Percentiles rank a stretch among this genome's conserved stretches.
Evolutionary conservation across 345 rosid species (phyloP).

Genomic region (Populus alba): DNA sequence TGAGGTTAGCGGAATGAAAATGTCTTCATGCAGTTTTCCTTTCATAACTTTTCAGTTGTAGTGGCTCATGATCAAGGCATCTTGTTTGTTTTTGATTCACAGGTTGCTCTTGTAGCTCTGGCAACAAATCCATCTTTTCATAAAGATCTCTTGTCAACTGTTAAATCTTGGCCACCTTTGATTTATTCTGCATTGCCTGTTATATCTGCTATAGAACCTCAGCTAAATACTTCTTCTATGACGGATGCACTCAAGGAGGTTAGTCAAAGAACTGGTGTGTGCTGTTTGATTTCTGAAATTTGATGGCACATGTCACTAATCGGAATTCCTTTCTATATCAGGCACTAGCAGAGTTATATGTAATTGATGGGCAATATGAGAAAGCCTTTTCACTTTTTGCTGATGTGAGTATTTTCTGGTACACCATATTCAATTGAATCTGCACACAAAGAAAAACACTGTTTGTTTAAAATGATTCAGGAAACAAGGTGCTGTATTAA

Average conservation of each 20-base stretch:
- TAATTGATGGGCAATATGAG: conserved; percentile 80
- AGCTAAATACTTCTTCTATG: conserved; percentile 89
- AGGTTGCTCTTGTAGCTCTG: conserved; percentile 98
- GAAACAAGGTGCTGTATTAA: conserved; percentile 3
- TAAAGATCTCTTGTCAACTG: conserved; percentile 79
- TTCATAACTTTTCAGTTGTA: conserved; percentile 8
- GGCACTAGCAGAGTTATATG: conserved; percentile 92
- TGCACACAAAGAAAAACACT: background rate
- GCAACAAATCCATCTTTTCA: conserved; percentile 89
- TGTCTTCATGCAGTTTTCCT: background rate
- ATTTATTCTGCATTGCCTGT: conserved; percentile 84
- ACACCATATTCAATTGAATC: conserved; percentile 1
- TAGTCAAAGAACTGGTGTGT: conserved; percentile 8
- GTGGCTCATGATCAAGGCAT: conserved; percentile 11
- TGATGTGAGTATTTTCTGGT: conserved; percentile 66
- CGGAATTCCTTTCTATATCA: conserved; percentile 30
- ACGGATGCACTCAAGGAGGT: conserved; percentile 97
- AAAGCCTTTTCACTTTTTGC: conserved; percentile 89
- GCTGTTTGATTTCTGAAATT: conserved; percentile 22
- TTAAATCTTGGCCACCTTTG: conserved; percentile 87
- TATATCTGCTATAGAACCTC: conserved; percentile 96
- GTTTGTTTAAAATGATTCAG: background rate
- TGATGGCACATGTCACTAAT: conserved; percentile 14
- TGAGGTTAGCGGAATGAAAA: conserved; percentile 54
- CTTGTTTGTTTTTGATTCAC: conserved; percentile 21